Conservation (phyloP, 2,329 filamentous ascomycete species). For the Aspergillus fischeri region DNA sequence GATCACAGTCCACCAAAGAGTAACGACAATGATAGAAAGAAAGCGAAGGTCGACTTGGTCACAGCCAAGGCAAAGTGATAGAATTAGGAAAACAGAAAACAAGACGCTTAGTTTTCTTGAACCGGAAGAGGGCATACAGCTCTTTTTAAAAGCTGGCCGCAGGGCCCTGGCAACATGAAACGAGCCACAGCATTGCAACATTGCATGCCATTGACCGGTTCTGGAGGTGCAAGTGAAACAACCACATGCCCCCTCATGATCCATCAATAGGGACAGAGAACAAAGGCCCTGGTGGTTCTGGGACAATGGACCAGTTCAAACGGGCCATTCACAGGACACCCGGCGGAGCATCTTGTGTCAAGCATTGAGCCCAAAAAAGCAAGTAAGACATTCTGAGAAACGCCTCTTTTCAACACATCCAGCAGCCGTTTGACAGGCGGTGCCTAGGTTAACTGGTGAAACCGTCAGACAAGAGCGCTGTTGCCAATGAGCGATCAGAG, state of each 20-base stretch:
- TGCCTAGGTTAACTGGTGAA: background rate
- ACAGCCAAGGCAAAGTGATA: conserved; percentile 10
- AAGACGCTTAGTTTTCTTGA: background rate
- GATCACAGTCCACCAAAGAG: conserved; percentile 21
- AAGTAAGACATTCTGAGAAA: conserved; percentile 22
- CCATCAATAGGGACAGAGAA: conserved; percentile 8
- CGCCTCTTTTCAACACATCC: background rate
- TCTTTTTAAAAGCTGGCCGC: background rate
- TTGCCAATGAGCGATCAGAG: background rate
- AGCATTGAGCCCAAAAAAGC: background rate
- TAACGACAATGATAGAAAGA: conserved; percentile 19
- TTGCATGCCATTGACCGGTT: background rate
- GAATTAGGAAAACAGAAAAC: conserved; percentile 1
- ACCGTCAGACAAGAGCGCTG: background rate
- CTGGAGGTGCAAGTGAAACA: conserved; percentile 11
- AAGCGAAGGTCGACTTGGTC: conserved; percentile 1
- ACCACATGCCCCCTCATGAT: background rate
- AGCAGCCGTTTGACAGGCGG: background rate
- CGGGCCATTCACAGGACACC: background rate
- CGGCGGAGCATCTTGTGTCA: background rate
- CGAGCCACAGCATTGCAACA: background rate
- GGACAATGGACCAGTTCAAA: background rate
- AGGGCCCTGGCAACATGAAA: background rate
- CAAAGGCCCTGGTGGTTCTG: conserved; percentile 1
- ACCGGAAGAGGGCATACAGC: background rate